Conservation (phyloP, 495 filamentous ascomycete species). For the Massariosphaeria phaeospora region DNA sequence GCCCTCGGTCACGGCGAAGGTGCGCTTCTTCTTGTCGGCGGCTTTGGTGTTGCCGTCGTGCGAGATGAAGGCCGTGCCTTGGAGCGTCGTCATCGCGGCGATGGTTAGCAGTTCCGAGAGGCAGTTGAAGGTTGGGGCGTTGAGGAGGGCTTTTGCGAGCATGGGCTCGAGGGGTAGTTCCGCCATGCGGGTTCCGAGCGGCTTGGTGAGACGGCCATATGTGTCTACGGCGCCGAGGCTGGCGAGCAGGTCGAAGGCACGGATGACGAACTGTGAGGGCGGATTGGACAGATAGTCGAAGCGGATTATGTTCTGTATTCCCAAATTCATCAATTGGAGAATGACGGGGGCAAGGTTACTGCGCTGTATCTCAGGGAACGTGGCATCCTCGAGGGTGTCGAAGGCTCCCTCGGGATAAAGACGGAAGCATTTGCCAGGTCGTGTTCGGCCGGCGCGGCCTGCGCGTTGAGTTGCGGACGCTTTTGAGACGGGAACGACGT, state of each 20-base stretch:
- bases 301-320: slow-evolving; percentile 89
- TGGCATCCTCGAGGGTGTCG: slow-evolving; percentile 64
- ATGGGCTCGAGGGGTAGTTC: slow-evolving; percentile 93
- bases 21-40: slow-evolving; percentile 66
- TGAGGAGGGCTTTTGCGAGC: slow-evolving; percentile 87
- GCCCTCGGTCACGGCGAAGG: slow-evolving; percentile 89
- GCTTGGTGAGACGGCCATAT: slow-evolving; percentile 86
- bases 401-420: slow-evolving; percentile 81
- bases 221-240: slow-evolving; percentile 84
- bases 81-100: slow-evolving; percentile 88
- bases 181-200: slow-evolving; percentile 84
- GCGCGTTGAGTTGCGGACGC: slow-evolving; percentile 89
- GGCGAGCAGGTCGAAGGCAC: slow-evolving; percentile 83
- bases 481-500: slow-evolving; percentile 82
- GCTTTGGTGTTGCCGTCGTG: slow-evolving; percentile 70
- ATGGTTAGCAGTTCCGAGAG: slow-evolving; percentile 83
- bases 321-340: slow-evolving; percentile 90
- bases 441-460: slow-evolving; percentile 86
- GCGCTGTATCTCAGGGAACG: slow-evolving; percentile 85
- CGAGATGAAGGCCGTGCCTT: slow-evolving; percentile 75
- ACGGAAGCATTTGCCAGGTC: slow-evolving; percentile 89
- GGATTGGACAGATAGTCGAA: slow-evolving; percentile 89
- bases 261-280: slow-evolving; percentile 79
- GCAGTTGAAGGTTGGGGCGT: slow-evolving; percentile 70
- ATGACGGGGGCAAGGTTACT: slow-evolving; percentile 87